These are phyloP conservation scores for Rhytidiadelphus loreus DNA, from an alignment of 225 moss, liverwort and hornwort species.

Conservation along the genomic window DNA sequence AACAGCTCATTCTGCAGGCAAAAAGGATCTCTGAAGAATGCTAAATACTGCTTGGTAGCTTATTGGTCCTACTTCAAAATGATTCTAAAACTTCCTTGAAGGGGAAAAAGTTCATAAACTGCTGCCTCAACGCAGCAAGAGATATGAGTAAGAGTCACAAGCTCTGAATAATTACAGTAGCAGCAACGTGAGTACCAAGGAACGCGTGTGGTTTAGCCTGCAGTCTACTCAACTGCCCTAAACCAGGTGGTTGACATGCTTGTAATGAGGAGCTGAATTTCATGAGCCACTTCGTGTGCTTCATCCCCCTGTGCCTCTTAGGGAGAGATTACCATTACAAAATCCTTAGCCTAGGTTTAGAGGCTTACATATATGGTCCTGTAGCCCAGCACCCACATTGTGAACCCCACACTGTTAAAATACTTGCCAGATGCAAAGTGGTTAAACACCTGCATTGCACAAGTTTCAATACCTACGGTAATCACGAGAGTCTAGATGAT, in stretches of 20 bases:
- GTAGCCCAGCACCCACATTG: constrained; percentile 30
- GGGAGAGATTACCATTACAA: background rate
- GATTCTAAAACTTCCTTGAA: background rate
- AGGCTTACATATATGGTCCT: constrained; percentile 97
- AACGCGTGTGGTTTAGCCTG: background rate
- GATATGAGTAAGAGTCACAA: background rate
- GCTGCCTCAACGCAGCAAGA: background rate
- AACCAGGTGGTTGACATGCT: background rate
- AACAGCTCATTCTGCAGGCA: background rate
- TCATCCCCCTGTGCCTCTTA: constrained; percentile 5
- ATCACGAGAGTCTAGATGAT: background rate
- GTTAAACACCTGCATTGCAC: background rate
- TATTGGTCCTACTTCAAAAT: background rate
- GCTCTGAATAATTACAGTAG: background rate
- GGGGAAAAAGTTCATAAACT: background rate
- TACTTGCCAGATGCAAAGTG: background rate
- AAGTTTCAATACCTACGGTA: background rate
- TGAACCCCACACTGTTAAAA: background rate
- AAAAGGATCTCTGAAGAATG: background rate
- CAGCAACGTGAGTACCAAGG: background rate
- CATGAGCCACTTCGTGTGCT: background rate
- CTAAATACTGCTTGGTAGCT: background rate
- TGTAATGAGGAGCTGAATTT: background rate
- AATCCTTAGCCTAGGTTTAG: constrained; percentile 20
- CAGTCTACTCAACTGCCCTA: background rate